Evolutionary conservation across 495 filamentous ascomycete genomes (phyloP).

Genomic region (Penicillium flavigenum): DNA sequence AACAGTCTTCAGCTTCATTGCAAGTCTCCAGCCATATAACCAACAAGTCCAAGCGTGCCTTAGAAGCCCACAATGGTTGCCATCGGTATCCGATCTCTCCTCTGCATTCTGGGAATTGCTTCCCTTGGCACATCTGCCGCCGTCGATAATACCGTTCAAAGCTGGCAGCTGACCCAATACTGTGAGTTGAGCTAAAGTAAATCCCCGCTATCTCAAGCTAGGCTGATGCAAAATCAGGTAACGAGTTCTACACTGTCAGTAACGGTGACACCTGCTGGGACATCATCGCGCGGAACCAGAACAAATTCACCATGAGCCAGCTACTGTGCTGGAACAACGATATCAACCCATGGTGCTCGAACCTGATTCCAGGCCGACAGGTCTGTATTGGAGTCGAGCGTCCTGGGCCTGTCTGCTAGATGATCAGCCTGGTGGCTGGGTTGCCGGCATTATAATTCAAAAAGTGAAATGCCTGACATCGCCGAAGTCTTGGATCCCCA

Average conservation of each 20-base stretch:
- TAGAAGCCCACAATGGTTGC: conserved; percentile 16
- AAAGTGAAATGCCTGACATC: neutral
- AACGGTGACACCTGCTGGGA: conserved; percentile 33
- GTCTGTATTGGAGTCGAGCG: conserved; percentile 22
- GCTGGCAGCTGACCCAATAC: neutral
- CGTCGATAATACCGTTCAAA: neutral
- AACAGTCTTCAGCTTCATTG: neutral
- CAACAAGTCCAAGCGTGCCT: neutral
- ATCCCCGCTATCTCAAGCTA: neutral
- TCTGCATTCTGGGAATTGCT: conserved; percentile 19
- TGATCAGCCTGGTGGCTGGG: neutral
- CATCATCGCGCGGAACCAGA: conserved; percentile 18
- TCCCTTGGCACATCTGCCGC: conserved; percentile 15
- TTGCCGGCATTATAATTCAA: neutral
- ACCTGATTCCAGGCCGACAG: conserved; percentile 27
- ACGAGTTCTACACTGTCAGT: conserved; percentile 18
- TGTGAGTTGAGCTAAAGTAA: conserved; percentile 16
- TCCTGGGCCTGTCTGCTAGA: conserved; percentile 18
- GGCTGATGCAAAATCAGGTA: conserved; percentile 16
- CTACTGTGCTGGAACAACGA: conserved; percentile 32
- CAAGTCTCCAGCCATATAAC: neutral
- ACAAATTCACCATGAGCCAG: conserved; percentile 26
- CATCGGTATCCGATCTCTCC: conserved; percentile 5
- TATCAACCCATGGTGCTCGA: conserved; percentile 29
- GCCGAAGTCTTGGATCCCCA: neutral